phyloP scores from a whole-genome alignment of 305 asterid genomes.

The Solanum hybrid region DNA sequence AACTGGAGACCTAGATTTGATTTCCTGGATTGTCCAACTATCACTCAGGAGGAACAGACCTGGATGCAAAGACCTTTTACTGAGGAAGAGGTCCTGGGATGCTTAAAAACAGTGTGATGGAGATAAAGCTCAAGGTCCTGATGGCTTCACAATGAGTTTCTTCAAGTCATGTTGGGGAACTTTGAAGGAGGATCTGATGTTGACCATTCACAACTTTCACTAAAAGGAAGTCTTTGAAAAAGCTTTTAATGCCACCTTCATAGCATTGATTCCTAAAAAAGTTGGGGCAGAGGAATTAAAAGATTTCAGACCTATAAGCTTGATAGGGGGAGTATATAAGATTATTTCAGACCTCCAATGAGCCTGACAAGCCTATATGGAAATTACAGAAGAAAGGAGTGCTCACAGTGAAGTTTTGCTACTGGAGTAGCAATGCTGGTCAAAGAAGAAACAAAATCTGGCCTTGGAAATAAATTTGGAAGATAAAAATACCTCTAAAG shows the following conservation, averaged over 20 bases:
- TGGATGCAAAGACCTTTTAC: not conserved
- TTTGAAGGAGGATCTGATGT: not conserved
- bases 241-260: not conserved
- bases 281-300: no score
- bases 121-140: not conserved
- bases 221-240: not conserved
- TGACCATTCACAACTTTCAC: not conserved
- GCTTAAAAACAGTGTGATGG: not conserved
- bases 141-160: not conserved
- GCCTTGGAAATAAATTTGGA: no score
- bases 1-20: not conserved
- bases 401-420: no score
- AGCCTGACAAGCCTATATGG: no score
- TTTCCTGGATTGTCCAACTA: not conserved
- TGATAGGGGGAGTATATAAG: no score
- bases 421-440: no score
- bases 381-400: no score
- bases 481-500: no score
- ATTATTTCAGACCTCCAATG: no score
- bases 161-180: not conserved
- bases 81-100: not conserved
- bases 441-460: no score
- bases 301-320: no score
- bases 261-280: not conserved
- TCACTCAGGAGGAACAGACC: not conserved